A percentile compares a stretch with the other conserved stretches of the same genome.
Conservation (phyloP, 2,329 filamentous ascomycete species). For the Aspergillus quadricinctus region DNA sequence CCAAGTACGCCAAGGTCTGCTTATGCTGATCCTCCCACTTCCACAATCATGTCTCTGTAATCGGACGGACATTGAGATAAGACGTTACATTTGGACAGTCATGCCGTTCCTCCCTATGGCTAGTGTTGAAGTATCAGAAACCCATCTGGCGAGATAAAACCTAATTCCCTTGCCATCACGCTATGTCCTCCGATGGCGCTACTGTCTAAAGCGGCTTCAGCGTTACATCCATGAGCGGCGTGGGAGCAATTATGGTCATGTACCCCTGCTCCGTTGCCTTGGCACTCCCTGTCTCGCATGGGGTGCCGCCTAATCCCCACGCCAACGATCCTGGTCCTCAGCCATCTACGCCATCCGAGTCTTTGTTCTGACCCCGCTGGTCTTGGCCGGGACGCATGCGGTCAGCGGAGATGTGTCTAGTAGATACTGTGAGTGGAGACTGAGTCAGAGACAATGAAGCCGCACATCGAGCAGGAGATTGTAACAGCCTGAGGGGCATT, state of each 20-base stretch:
- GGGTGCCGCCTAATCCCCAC: not conserved
- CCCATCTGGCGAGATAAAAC: not conserved
- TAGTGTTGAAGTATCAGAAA: too few species aligned
- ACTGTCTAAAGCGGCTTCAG: not conserved
- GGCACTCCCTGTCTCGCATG: not conserved
- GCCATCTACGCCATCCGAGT: not conserved
- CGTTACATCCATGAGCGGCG: not conserved
- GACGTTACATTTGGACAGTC: not conserved
- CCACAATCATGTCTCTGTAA: not conserved
- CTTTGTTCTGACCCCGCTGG: not conserved
- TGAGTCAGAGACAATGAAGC: not conserved
- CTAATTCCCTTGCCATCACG: not conserved
- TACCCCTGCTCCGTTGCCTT: not conserved
- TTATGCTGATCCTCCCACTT: not conserved
- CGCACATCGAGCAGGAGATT: not conserved
- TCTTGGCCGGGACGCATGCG: not conserved
- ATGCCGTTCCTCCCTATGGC: too few species aligned
- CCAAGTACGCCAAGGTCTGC: not conserved
- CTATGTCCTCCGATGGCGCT: not conserved
- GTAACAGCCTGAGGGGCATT: not conserved
- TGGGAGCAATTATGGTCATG: not conserved
- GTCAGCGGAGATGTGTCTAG: not conserved
- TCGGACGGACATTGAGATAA: not conserved
- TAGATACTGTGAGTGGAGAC: not conserved
- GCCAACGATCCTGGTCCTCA: not conserved